Evolutionary conservation across 2,329 filamentous ascomycete species (phyloP).

Genomic region (Thermochaetoides dissita): DNA sequence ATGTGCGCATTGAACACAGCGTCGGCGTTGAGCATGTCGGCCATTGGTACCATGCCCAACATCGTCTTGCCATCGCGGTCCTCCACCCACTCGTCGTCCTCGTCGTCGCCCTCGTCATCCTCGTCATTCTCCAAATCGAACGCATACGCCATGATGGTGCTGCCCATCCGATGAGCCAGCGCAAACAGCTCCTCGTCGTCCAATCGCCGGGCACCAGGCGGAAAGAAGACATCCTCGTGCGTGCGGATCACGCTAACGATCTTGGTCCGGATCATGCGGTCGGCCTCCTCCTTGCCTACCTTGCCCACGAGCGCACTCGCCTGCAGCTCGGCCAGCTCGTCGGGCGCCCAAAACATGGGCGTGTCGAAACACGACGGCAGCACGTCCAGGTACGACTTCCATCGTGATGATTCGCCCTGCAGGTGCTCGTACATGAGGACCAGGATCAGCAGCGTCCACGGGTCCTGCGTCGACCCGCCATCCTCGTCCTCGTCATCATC

Average conservation of each 20-base stretch:
- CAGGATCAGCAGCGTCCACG: constrained; percentile 52
- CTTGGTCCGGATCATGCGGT: constrained; percentile 48
- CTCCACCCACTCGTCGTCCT: constrained; percentile 51
- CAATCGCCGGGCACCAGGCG: constrained; percentile 18
- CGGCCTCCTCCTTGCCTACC: constrained; percentile 60
- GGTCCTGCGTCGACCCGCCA: constrained; percentile 25
- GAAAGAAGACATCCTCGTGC: constrained; percentile 33
- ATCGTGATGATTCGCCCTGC: constrained; percentile 45
- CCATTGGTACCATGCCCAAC: constrained; percentile 84
- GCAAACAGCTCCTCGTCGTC: constrained; percentile 31
- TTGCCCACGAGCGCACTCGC: constrained; percentile 63
- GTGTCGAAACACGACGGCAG: constrained; percentile 64
- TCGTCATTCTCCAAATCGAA: constrained; percentile 57
- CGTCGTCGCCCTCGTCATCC: constrained; percentile 40
- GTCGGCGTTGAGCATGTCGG: constrained; percentile 80
- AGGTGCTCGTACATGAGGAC: constrained; percentile 66
- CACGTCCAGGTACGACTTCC: constrained; percentile 66
- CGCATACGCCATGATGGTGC: constrained; percentile 82
- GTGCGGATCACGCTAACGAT: constrained; percentile 37
- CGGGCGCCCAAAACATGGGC: constrained; percentile 73
- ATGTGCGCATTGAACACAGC: constrained; percentile 69
- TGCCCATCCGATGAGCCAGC: constrained; percentile 67
- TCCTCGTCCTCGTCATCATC: constrained; percentile 21
- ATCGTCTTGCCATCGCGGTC: constrained; percentile 42
- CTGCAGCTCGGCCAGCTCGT: constrained; percentile 59